These are phyloP conservation scores for Eremochloa ophiuroides DNA, from an alignment of 176 grass and related monocot genomes.

Conservation along the genomic window DNA sequence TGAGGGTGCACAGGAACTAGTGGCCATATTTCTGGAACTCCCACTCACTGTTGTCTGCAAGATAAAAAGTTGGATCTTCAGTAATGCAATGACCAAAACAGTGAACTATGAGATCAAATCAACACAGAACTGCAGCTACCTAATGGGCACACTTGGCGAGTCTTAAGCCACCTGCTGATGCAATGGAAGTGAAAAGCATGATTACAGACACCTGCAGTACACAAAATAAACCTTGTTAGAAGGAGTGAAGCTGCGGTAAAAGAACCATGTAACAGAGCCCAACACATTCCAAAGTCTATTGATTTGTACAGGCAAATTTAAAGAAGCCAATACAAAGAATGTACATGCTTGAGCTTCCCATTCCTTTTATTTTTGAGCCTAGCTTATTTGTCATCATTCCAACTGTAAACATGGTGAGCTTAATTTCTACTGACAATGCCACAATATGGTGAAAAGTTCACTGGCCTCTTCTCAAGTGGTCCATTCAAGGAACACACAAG, in stretches of 20 bases:
- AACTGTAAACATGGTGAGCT: neutral
- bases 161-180: conserved; percentile 99
- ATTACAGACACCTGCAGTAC: conserved; percentile 87
- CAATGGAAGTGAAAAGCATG: conserved; percentile 99
- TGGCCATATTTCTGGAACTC: conserved; percentile 99
- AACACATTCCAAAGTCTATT: neutral
- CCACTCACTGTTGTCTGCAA: conserved; percentile 99
- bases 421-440: neutral
- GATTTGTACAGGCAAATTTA: neutral
- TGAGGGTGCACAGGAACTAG: conserved; percentile 23
- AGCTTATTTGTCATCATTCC: neutral
- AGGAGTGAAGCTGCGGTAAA: neutral
- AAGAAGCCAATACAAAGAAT: neutral
- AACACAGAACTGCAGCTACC: conserved; percentile 35
- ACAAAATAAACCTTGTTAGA: conserved; percentile 4
- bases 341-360: neutral
- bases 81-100: neutral
- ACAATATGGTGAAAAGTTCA: neutral
- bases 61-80: neutral
- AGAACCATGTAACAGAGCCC: neutral
- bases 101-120: neutral
- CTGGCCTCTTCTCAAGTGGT: neutral
- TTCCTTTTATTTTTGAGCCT: neutral
- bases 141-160: conserved; percentile 98
- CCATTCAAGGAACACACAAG: neutral